Conservation (phyloP, 176 grass and related monocot genomes). For the Oryza longistaminata region DNA sequence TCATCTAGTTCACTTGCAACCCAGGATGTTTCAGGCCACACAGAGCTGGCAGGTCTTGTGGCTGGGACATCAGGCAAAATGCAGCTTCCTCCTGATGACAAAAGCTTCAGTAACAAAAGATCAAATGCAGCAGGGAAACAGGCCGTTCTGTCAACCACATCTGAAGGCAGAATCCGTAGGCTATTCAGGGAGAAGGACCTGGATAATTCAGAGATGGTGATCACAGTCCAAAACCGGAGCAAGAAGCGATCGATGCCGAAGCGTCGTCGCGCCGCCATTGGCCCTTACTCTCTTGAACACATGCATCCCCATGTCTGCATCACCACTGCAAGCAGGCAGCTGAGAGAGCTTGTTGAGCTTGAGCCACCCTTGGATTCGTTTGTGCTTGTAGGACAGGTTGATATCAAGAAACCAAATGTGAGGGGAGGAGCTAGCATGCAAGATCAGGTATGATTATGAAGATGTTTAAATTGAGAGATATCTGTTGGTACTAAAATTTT, state of each 20-base stretch:
- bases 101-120: conserved; percentile 13
- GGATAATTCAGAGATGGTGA: neutral
- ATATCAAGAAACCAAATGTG: neutral
- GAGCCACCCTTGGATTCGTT: neutral
- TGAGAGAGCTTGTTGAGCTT: conserved; percentile 21
- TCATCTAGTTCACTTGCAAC: neutral
- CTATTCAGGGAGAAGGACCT: neutral
- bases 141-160: neutral
- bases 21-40: neutral
- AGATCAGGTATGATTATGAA: conserved; percentile 28
- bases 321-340: conserved; percentile 37
- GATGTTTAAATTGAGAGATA: neutral
- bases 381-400: neutral
- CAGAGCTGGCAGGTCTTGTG: neutral
- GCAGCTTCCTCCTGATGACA: neutral
- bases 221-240: neutral
- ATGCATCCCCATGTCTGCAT: conserved; percentile 42
- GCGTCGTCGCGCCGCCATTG: neutral
- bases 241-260: conserved; percentile 19
- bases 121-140: neutral
- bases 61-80: conserved; percentile 10
- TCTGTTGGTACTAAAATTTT: too few species aligned
- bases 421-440: neutral
- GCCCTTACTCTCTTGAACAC: neutral
- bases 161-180: neutral